Conservation (phyloP, 2,329 filamentous ascomycete genomes). For the Bipolaris victoriae region DNA sequence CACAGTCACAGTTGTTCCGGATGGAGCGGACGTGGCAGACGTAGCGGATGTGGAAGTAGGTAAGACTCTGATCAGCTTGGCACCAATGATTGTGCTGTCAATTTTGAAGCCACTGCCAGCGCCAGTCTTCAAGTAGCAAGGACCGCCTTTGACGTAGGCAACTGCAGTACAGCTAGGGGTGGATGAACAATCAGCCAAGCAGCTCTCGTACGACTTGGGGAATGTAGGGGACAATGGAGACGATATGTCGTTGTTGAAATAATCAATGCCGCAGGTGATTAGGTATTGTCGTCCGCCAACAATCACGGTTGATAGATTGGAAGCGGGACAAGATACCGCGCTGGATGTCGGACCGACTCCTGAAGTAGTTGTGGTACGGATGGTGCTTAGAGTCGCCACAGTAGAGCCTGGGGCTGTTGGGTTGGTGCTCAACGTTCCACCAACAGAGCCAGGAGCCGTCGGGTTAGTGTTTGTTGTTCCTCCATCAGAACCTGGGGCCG, state of each 20-base stretch:
- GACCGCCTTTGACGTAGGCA: constrained; percentile 21
- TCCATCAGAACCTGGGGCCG: neutral
- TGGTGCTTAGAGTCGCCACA: neutral
- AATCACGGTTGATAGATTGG: constrained; percentile 5
- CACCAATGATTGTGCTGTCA: constrained; percentile 24
- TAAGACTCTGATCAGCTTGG: constrained; percentile 11
- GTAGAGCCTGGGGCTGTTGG: neutral
- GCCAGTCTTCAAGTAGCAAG: constrained; percentile 28
- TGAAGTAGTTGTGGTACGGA: neutral
- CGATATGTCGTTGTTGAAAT: constrained; percentile 7
- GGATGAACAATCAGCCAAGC: constrained; percentile 24
- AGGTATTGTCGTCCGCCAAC: constrained; percentile 5
- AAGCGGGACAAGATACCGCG: constrained; percentile 16
- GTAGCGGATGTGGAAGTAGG: neutral
- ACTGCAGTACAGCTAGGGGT: constrained; percentile 27
- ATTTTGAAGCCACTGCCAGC: constrained; percentile 2
- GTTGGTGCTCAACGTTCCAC: no score
- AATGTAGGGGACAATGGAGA: constrained; percentile 11
- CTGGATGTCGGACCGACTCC: neutral
- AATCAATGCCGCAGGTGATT: constrained; percentile 21
- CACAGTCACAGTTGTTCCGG: constrained; percentile 15
- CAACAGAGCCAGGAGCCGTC: no score
- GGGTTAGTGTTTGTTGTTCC: no score
- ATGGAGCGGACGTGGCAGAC: neutral
- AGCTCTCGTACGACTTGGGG: constrained; percentile 22